Base-by-base conservation (phyloP, 2,329 filamentous ascomycete genomes). In the Talaromyces sp. region DNA sequence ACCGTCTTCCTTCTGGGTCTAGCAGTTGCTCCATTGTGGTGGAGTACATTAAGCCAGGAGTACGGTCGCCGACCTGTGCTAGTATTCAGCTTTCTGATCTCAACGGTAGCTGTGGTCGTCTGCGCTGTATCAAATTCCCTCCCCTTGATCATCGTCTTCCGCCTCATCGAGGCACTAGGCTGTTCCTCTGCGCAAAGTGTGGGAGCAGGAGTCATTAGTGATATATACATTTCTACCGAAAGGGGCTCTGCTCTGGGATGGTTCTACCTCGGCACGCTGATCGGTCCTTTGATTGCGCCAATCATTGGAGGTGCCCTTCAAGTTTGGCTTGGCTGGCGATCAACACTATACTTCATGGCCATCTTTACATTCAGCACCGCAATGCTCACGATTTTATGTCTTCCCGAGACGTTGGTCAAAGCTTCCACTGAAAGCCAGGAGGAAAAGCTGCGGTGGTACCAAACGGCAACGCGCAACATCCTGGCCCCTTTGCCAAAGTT, bases 21-120 rank as follows among this genome's bases (percentile, higher is more conserved):
- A 71, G 72, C 73, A n/a, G 73, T 80, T 22, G 77, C 76, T 61
- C 78, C 78, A 4, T 71, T 80, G 0, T 80, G 76, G 76, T 80
- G 78, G 78, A 74, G 71, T 35, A 71, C 70, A 27, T 75, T 80
- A 64, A 74, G 72, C 27, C 78, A 80, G 64, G 75, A 75, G 1
- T 66, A 78, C 3, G 78, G 78, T 3, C 69, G 78, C 3, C 70
- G 78, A 2, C 74, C 74, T 1, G 76, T 79, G 45, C 79, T 79
- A 62, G 68, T 80, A 5, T 68, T 70, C 8, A 76, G 74, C 7
- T 80, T 80, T 65, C 69, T 72, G 39, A 62, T 79, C 2, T 79
- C 75, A 61, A 52, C 74, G 10, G 61, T 79, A 14, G 79, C 78
- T 70, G 77, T 74, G 41, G 69, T 77, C 16, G 60, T 80, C 19